phyloP scores from a whole-genome alignment of 176 grass and related monocot genomes.

The Avena sativa region DNA sequence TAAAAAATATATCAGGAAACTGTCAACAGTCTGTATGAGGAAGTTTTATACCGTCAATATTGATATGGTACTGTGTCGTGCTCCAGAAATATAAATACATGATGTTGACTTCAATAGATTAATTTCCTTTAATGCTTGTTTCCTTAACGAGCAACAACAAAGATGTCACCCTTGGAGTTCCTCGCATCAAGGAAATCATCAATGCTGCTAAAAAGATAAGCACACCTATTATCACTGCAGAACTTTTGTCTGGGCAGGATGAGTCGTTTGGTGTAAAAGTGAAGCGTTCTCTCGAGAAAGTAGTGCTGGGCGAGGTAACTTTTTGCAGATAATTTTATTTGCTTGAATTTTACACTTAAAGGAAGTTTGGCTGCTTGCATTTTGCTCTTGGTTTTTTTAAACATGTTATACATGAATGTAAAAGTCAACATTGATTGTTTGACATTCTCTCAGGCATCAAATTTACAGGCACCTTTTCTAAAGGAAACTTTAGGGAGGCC shows the following conservation, averaged over 20 bases:
- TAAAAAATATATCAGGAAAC: slow-evolving; percentile 19
- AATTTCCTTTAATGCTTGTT: slow-evolving; percentile 30
- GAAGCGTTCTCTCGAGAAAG: slow-evolving; percentile 84
- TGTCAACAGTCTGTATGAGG: slow-evolving; percentile 11
- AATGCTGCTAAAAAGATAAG: slow-evolving; percentile 96
- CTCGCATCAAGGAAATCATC: slow-evolving; percentile 99
- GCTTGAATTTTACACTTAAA: slow-evolving; percentile 4
- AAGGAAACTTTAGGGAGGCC: neutral
- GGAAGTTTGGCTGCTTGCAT: neutral
- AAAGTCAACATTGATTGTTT: slow-evolving; percentile 14
- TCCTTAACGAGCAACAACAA: slow-evolving; percentile 52
- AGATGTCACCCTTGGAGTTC: slow-evolving; percentile 97
- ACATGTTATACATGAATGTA: neutral
- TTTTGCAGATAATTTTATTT: neutral
- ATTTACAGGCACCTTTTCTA: neutral
- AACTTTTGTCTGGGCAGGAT: slow-evolving; percentile 57
- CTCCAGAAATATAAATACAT: slow-evolving; percentile 10
- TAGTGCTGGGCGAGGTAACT: slow-evolving; percentile 71
- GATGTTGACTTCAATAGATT: neutral
- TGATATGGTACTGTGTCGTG: slow-evolving; percentile 15
- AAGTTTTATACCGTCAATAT: slow-evolving; percentile 14
- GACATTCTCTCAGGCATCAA: neutral
- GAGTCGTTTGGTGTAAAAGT: slow-evolving; percentile 60
- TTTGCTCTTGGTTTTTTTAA: slow-evolving; percentile 15
- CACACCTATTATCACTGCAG: slow-evolving; percentile 78